Base-by-base conservation (phyloP, 2,329 filamentous ascomycete species). In the Trichoderma koningiopsis region DNA sequence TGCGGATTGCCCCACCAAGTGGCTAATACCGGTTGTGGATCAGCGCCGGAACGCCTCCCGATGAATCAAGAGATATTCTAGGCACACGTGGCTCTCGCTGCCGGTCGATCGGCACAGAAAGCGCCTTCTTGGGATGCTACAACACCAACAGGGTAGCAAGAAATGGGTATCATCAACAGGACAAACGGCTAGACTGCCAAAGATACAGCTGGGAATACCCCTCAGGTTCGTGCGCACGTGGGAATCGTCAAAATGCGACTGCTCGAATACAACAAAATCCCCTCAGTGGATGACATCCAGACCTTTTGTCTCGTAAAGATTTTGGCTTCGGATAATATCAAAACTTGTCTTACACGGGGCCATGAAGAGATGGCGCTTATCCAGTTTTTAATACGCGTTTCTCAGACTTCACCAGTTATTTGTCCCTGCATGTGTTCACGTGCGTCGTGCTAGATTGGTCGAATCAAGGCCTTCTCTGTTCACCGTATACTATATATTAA, bases 31-130 rank as follows among this genome's bases (percentile, higher is more conserved):
- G 49, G n/a, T 40, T 56, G 33, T 63, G 61, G 61, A 40, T 5
- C 33, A 24, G 22, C 37, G 19, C 33, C 33, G 61, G 49, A 31
- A 35, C 22, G 49, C 49, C 61, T 64, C 61, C 61, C 61, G 33
- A 64, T 64, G 61, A 64, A 64, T 64, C 61, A 64, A 40, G 61
- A 1, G 49, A 56, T 64, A 43, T 4, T 43, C 33, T 64, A 24
- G 49, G 49, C 24, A 22, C 61, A 64, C 61, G 61, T 64, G 61
- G n/a, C 16, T 40, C 3, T 16, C 47, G 2, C 3, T 52, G 49
- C 49, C 49, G 49, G 49, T 35, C 49, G 49, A 64, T 55, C 33
- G 61, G 61, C 61, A 64, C 49, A 29, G 29, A 33, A 2, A 2
- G 7, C 49, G 7, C 24, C 61, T 40, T 56, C 47, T 56, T 3